Evolutionary conservation across 805 yeast genomes (phyloP).

Genomic region (Hanseniaspora guilliermondii): DNA sequence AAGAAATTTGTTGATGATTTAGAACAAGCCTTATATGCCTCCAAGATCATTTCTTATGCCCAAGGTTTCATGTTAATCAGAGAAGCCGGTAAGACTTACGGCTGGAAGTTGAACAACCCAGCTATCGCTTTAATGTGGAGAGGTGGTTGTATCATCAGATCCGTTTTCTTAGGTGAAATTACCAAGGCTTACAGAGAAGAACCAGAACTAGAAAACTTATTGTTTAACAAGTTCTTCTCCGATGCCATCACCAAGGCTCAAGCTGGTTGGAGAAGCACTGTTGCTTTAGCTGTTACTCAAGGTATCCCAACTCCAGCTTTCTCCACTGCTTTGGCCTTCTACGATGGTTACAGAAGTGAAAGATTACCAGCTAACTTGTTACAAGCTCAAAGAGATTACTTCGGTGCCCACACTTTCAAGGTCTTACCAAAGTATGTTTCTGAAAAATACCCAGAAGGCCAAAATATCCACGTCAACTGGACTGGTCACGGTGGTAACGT

Average conservation of each 20-base stretch:
- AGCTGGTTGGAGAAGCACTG: slow-evolving; percentile 84
- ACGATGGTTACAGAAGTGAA: slow-evolving; percentile 96
- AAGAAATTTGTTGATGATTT: slow-evolving; percentile 77
- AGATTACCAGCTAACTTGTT: slow-evolving; percentile 92
- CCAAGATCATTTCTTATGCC: slow-evolving; percentile 95
- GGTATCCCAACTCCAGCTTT: slow-evolving; percentile 98
- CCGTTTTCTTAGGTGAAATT: slow-evolving; percentile 94
- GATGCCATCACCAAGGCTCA: slow-evolving; percentile 88
- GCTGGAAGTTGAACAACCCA: slow-evolving; percentile 95
- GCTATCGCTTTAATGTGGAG: slow-evolving; percentile 99
- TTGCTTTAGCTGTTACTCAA: slow-evolving; percentile 60
- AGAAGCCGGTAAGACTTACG: slow-evolving; percentile 94
- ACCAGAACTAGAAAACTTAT: slow-evolving; percentile 88
- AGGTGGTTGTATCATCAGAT: slow-evolving; percentile 99
- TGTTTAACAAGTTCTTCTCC: slow-evolving; percentile 90
- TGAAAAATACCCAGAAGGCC: slow-evolving; percentile 62
- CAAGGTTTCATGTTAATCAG: slow-evolving; percentile 99
- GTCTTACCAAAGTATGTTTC: slow-evolving; percentile 79
- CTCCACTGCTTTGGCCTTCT: slow-evolving; percentile 92
- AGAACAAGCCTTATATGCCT: slow-evolving; percentile 96
- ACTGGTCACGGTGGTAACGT: slow-evolving; percentile 98
- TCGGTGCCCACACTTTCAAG: slow-evolving; percentile 98
- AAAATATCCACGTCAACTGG: slow-evolving; percentile 95
- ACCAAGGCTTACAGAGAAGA: slow-evolving; percentile 89
- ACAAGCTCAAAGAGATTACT: slow-evolving; percentile 99